A percentile compares a stretch with the other conserved stretches of the same genome.
Conservation (phyloP, 2,329 filamentous ascomycete species). For the Aspergillus sp. region DNA sequence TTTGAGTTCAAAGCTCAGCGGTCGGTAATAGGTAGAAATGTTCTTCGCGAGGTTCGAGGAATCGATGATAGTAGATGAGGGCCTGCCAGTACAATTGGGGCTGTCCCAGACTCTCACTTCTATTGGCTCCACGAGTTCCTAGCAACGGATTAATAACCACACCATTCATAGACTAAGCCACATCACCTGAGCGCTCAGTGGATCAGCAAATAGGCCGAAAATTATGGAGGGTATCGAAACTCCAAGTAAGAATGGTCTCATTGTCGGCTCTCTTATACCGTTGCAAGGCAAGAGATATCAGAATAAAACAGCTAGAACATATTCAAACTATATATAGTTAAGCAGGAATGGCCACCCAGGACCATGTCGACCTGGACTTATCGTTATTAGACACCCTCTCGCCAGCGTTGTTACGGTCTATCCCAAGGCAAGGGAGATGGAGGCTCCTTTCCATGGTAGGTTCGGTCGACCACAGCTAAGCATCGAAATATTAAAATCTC, state of each 20-base stretch:
- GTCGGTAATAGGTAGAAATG: slow-evolving; percentile 6
- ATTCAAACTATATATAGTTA: neutral
- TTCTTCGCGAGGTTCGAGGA: slow-evolving; percentile 3
- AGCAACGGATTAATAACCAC: neutral
- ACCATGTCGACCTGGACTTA: neutral
- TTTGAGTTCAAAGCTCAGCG: slow-evolving; percentile 5
- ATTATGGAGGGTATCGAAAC: neutral
- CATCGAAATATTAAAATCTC: neutral
- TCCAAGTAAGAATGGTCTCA: neutral
- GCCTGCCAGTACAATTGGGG: slow-evolving; percentile 3
- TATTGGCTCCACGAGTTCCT: slow-evolving; percentile 5
- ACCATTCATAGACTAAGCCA: neutral
- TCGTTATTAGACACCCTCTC: neutral
- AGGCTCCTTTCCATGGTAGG: neutral
- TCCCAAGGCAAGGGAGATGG: neutral
- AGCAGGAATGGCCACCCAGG: neutral
- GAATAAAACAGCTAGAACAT: neutral
- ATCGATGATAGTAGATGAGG: slow-evolving; percentile 6
- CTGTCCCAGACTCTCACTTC: slow-evolving; percentile 6
- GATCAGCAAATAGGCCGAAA: neutral
- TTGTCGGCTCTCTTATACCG: neutral
- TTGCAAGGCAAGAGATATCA: neutral
- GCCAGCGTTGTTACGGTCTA: neutral
- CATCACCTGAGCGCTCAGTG: neutral
- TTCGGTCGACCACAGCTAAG: neutral